Evolutionary conservation across 129 eudicot species (phyloP).

Genomic region (Flaveria trinervia): DNA sequence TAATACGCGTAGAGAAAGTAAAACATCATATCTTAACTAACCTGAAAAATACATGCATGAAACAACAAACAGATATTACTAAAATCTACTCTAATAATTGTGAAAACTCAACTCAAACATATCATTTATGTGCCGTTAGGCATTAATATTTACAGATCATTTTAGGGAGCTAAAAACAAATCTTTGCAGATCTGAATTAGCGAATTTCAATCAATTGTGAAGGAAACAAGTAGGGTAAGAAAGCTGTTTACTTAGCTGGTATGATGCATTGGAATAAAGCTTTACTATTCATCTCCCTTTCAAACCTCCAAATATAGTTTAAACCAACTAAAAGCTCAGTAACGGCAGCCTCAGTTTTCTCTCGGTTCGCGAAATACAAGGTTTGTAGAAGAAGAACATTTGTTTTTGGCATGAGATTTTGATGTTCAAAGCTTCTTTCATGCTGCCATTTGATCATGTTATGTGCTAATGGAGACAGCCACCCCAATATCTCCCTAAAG

Average conservation of each 20-base stretch:
- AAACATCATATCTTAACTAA: not conserved
- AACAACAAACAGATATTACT: slow-evolving; percentile 14
- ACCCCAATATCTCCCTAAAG: slow-evolving; percentile 65
- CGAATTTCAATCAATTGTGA: slow-evolving; percentile 17
- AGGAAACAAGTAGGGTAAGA: slow-evolving; percentile 1
- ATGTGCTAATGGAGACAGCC: slow-evolving; percentile 86
- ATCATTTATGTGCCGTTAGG: slow-evolving; percentile 36
- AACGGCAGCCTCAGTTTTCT: slow-evolving; percentile 80
- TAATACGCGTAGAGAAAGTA: not conserved
- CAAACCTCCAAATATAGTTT: slow-evolving; percentile 93
- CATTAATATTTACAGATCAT: slow-evolving; percentile 41
- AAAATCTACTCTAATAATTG: not conserved
- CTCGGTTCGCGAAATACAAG: slow-evolving; percentile 63
- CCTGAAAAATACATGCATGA: slow-evolving; percentile 21
- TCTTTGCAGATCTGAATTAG: slow-evolving; percentile 49
- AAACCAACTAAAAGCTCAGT: slow-evolving; percentile 86
- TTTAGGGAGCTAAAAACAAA: slow-evolving; percentile 39
- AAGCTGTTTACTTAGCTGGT: slow-evolving; percentile 14
- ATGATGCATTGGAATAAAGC: slow-evolving; percentile 49
- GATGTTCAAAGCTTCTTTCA: slow-evolving; percentile 90
- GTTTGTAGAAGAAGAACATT: slow-evolving; percentile 76
- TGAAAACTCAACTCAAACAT: slow-evolving; percentile 34
- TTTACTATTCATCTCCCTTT: slow-evolving; percentile 86
- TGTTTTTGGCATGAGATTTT: slow-evolving; percentile 49
- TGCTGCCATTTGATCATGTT: slow-evolving; percentile 94